phyloP scores from a whole-genome alignment of 1,284 basidiomycete genomes.

The Austroboletus rostrupii region DNA sequence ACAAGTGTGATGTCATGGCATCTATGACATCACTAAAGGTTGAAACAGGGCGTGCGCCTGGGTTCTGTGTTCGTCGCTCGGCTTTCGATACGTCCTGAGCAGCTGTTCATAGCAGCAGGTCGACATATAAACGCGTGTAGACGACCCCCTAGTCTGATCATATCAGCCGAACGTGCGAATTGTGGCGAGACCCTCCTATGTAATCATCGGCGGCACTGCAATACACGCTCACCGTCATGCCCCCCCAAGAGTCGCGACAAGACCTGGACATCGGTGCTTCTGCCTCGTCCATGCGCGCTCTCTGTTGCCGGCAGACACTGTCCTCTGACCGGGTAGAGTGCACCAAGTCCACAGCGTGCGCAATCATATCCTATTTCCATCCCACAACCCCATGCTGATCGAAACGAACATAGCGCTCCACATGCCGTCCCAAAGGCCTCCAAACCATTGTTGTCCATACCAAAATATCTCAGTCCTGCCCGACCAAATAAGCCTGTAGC shows the following conservation, averaged over 20 bases:
- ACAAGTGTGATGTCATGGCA: too few relatives aligned
- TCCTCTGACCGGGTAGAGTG: neutral
- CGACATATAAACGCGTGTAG: too few relatives aligned
- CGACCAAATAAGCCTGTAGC: neutral
- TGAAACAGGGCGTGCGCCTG: too few relatives aligned
- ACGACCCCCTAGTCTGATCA: too few relatives aligned
- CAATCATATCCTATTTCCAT: neutral
- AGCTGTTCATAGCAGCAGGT: too few relatives aligned
- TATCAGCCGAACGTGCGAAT: too few relatives aligned
- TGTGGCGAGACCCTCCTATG: too few relatives aligned
- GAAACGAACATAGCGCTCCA: neutral
- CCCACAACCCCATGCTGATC: conserved; percentile 3
- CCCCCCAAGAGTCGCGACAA: neutral
- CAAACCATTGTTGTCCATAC: conserved; percentile 3
- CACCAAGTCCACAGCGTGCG: conserved; percentile 5
- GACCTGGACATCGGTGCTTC: neutral
- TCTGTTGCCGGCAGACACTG: neutral
- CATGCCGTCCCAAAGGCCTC: neutral
- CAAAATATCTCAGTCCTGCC: neutral
- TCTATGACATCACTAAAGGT: too few relatives aligned
- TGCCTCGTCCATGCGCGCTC: neutral
- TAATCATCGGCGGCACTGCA: too few relatives aligned
- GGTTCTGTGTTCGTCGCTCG: too few relatives aligned
- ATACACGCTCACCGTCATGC: conserved; percentile 2
- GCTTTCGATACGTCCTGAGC: too few relatives aligned